These are phyloP conservation scores for Rhynchosporium secalis DNA, from an alignment of 2,329 filamentous ascomycete species.

Conservation along the genomic window DNA sequence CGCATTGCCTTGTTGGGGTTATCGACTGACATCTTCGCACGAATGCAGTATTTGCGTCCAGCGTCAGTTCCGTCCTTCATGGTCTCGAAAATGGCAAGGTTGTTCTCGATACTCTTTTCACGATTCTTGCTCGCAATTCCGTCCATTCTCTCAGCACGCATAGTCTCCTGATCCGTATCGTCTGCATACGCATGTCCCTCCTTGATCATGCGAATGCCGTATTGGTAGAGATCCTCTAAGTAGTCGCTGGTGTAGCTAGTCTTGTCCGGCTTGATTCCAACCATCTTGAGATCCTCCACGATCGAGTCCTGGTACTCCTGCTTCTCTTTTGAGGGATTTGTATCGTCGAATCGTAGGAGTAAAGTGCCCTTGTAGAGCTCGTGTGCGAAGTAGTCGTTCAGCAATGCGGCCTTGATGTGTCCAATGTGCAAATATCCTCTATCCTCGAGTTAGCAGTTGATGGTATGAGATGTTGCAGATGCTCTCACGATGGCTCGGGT, in stretches of 20 bases:
- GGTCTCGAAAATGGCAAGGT: conserved; percentile 80
- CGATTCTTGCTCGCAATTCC: conserved; percentile 80
- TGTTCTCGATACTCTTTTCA: conserved; percentile 78
- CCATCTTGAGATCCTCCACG: conserved; percentile 82
- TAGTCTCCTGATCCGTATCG: conserved; percentile 86
- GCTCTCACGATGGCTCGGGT: conserved; percentile 80
- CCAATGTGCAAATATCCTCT: conserved; percentile 88
- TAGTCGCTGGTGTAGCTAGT: conserved; percentile 93
- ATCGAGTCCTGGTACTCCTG: conserved; percentile 95
- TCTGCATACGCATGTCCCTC: conserved; percentile 90
- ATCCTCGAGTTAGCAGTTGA: conserved; percentile 22
- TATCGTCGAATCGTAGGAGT: conserved; percentile 92
- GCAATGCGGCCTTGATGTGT: conserved; percentile 88
- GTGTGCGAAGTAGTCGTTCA: conserved; percentile 97
- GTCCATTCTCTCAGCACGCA: conserved; percentile 81
- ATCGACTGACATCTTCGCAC: conserved; percentile 89
- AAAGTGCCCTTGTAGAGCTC: conserved; percentile 89
- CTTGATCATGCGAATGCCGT: conserved; percentile 80
- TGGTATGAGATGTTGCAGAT: neutral
- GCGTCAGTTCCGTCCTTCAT: conserved; percentile 86
- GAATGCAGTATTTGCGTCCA: conserved; percentile 84
- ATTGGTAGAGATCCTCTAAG: conserved; percentile 88
- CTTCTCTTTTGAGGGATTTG: conserved; percentile 96
- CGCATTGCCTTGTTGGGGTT: conserved; percentile 94
- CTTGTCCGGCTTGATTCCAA: conserved; percentile 87